Conservation (phyloP, 129 eudicot species). For the Dittrichia graveolens region DNA sequence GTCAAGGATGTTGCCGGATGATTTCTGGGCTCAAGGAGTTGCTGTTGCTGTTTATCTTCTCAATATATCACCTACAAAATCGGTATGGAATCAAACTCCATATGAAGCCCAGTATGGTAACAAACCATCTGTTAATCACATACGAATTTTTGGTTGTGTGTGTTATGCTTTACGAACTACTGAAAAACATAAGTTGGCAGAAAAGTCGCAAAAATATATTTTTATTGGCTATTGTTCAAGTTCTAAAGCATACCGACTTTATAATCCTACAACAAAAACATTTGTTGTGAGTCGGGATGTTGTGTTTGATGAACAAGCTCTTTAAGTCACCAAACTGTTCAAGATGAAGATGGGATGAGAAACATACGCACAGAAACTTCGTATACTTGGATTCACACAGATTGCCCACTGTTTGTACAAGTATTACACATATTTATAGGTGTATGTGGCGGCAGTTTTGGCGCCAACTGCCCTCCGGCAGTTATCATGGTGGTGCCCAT, state of each 20-base stretch:
- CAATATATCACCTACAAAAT: constrained; percentile 3
- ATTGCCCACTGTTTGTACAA: no score
- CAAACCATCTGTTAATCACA: background rate
- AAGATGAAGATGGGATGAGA: background rate
- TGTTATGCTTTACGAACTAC: background rate
- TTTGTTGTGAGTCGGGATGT: background rate
- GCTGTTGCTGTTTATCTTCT: background rate
- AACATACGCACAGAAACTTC: background rate
- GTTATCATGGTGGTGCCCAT: no score
- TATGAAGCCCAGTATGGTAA: background rate
- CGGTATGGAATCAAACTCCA: background rate
- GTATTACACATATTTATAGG: no score
- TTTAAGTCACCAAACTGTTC: no score
- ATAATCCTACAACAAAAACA: background rate
- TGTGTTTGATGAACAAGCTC: background rate
- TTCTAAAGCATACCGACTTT: background rate
- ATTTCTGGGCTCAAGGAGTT: background rate
- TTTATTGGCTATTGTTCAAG: background rate
- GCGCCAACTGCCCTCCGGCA: no score
- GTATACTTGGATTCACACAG: no score
- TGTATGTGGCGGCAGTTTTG: no score
- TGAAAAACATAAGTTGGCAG: background rate
- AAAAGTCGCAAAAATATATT: background rate
- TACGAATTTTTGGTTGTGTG: background rate
- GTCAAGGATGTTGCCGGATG: background rate